Evolutionary conservation across 2,329 filamentous ascomycete genomes (phyloP).

Genomic region (Ceratocystis cubensis): DNA sequence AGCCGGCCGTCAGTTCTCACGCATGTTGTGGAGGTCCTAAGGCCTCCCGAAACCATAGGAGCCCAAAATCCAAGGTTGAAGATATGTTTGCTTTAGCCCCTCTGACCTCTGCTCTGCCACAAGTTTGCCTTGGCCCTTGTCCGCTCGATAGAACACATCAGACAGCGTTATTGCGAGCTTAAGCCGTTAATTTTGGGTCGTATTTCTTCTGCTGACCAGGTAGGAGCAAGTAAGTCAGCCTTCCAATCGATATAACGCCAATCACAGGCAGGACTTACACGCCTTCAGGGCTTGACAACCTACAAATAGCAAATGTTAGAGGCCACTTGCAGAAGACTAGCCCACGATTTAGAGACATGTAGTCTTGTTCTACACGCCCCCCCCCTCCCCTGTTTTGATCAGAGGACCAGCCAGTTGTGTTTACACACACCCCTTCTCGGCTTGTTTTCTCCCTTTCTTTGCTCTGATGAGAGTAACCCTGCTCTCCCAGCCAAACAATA

Average conservation of each 20-base stretch:
- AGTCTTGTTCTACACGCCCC: not conserved
- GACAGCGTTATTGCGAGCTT: not conserved
- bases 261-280: conserved; percentile 6
- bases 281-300: conserved; percentile 1
- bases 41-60: not conserved
- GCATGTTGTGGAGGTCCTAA: not conserved
- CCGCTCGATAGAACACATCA: not conserved
- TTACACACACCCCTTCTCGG: not conserved
- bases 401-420: not conserved
- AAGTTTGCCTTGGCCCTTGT: not conserved
- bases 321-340: not conserved
- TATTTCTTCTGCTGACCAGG: conserved; percentile 8
- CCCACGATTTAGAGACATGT: not conserved
- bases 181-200: not conserved
- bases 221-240: not conserved
- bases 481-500: not conserved
- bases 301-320: not conserved
- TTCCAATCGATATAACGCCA: not conserved
- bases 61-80: not conserved
- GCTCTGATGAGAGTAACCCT: not conserved
- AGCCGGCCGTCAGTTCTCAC: not conserved
- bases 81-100: too few species aligned
- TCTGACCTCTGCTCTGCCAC: conserved; percentile 2
- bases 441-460: not conserved
- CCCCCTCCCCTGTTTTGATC: not conserved